A percentile compares a stretch with the other conserved stretches of the same genome.
phyloP scores from a whole-genome alignment of 306 rosid species.

The Geum urbanum region DNA sequence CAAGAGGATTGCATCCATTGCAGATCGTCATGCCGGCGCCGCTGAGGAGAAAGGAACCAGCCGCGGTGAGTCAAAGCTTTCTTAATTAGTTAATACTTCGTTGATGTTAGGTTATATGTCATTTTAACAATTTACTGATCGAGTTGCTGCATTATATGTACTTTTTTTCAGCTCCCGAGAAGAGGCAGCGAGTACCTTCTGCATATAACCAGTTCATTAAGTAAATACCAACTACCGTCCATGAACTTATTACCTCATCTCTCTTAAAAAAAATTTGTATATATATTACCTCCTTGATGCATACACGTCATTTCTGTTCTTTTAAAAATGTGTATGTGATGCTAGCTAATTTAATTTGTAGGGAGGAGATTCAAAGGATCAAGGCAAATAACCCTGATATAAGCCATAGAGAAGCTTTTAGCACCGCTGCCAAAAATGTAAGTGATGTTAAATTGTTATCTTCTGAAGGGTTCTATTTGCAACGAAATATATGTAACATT shows the following conservation, averaged over 20 bases:
- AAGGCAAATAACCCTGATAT: constrained; percentile 96
- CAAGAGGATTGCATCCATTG: constrained; percentile 64
- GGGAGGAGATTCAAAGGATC: constrained; percentile 99
- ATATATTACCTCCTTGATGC: no score
- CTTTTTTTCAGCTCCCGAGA: constrained; percentile 96
- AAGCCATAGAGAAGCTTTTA: constrained; percentile 94
- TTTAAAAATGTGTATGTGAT: background rate
- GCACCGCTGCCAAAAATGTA: constrained; percentile 97
- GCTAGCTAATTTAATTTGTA: constrained; percentile 6
- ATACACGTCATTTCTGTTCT: no score
- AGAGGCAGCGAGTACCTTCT: constrained; percentile 99
- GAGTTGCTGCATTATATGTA: constrained; percentile 40
- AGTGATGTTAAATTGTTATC: background rate
- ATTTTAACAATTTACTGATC: background rate
- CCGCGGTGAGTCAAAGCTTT: constrained; percentile 55
- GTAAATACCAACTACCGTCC: constrained; percentile 29
- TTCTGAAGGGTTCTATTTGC: no score
- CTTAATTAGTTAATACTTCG: no score
- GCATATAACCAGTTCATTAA: constrained; percentile 99
- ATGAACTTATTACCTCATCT: no score
- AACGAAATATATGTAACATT: no score
- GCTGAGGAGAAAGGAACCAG: constrained; percentile 67
- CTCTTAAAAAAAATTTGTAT: no score
- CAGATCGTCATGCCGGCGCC: constrained; percentile 14
- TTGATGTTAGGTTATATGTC: background rate